These are phyloP conservation scores for Kodamaea leandrae DNA, from an alignment of 805 yeast genomes.

Conservation along the genomic window DNA sequence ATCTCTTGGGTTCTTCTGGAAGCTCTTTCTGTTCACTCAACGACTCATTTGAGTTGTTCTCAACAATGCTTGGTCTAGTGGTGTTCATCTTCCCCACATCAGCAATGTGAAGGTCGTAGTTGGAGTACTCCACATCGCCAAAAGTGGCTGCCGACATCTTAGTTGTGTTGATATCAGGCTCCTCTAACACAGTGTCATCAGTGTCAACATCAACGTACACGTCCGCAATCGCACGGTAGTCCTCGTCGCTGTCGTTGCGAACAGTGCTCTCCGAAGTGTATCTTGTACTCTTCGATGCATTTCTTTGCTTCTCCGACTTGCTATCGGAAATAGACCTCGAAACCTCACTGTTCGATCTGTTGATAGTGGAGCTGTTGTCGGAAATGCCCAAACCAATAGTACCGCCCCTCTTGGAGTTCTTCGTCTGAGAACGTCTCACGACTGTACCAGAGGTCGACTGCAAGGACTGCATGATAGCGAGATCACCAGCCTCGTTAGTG, in stretches of 20 bases:
- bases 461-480: constrained; percentile 11
- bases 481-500: constrained; percentile 14
- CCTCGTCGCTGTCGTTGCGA: constrained; percentile 30
- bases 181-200: constrained; percentile 22
- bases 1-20: constrained; percentile 6
- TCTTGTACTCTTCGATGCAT: constrained; percentile 6
- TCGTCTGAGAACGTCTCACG: constrained; percentile 11
- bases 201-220: constrained; percentile 17
- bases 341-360: constrained; percentile 2
- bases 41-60: constrained; percentile 26
- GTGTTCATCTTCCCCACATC: constrained; percentile 27
- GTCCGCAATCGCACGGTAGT: constrained; percentile 21
- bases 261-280: constrained; percentile 10
- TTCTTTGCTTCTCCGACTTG: neutral
- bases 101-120: constrained; percentile 27
- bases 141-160: constrained; percentile 4
- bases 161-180: constrained; percentile 5
- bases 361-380: neutral
- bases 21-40: constrained; percentile 12
- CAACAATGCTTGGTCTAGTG: constrained; percentile 24
- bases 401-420: neutral
- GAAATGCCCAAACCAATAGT: constrained; percentile 4
- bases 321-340: too few species aligned
- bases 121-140: constrained; percentile 21
- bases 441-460: constrained; percentile 19